Evolutionary conservation across 768 basidiomycete genomes (phyloP).

Genomic region (Candolleomyces aberdarensis): DNA sequence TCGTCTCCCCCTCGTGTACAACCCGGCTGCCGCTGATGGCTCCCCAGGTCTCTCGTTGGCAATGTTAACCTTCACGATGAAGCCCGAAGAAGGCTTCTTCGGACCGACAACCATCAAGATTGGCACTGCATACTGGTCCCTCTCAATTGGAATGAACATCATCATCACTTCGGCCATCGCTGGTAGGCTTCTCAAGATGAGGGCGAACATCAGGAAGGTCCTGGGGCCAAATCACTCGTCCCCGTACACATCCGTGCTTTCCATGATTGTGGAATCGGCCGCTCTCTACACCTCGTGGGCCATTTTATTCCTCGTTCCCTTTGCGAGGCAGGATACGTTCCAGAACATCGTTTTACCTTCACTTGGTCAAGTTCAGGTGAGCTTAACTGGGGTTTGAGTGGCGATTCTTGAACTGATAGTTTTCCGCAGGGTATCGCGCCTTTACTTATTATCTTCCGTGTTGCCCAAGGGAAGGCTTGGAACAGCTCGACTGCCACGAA

Average conservation of each 20-base stretch:
- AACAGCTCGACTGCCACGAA: background rate
- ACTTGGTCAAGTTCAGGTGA: slow-evolving; percentile 19
- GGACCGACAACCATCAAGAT: slow-evolving; percentile 20
- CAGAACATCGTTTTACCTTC: slow-evolving; percentile 25
- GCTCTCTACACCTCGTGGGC: slow-evolving; percentile 31
- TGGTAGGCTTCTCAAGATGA: slow-evolving; percentile 27
- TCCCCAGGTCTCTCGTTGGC: slow-evolving; percentile 7
- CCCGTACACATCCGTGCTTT: slow-evolving; percentile 29
- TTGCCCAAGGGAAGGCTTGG: slow-evolving; percentile 18
- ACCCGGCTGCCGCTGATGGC: background rate
- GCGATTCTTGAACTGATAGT: background rate
- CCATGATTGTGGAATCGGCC: slow-evolving; percentile 37
- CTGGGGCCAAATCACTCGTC: slow-evolving; percentile 22
- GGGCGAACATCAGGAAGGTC: slow-evolving; percentile 16
- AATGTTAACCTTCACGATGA: slow-evolving; percentile 10
- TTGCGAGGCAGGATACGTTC: slow-evolving; percentile 25
- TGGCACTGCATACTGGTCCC: slow-evolving; percentile 33
- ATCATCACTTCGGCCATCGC: slow-evolving; percentile 34
- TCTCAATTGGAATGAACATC: slow-evolving; percentile 36
- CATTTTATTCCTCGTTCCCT: slow-evolving; percentile 31
- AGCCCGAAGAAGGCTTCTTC: slow-evolving; percentile 13
- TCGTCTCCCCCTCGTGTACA: background rate
- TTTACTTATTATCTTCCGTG: slow-evolving; percentile 17
- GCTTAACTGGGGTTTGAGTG: background rate
- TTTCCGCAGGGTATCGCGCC: slow-evolving; percentile 13